Base-by-base conservation (phyloP, 768 basidiomycete species). In the Tylopilus plumbeoviolaceoides region DNA sequence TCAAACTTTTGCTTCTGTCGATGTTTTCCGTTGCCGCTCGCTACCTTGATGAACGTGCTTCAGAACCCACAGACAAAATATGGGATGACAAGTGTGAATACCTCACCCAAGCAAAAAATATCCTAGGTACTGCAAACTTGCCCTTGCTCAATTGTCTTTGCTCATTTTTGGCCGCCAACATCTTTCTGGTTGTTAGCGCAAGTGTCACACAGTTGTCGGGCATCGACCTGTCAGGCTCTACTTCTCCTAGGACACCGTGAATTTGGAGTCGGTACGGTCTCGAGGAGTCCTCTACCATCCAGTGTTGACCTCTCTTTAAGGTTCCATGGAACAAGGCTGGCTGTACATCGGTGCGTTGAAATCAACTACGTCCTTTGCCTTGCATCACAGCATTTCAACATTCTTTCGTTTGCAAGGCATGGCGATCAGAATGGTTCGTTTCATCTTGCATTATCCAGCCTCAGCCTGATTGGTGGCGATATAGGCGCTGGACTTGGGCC, bases 1-100 rank as follows among this genome's bases (percentile, higher is more conserved):
- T n/a, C 3, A 82, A 83, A 41, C 70, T 93, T 28, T 68, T 93
- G 9, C 76, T 95, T 14, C 72, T 93, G 23, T 79, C 88, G 2
- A 91, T 95, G 69, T 91, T 92, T 63, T 78, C 92, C 9, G 78
- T 91, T 47, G 82, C 91, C 38, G 86, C 89, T 11, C 81, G 91
- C 11, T 93, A 87, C 58, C 73, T 80, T 17, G 77, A 78, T 15
- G 76, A 78, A 51, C 50, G 53, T 44, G 63, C 74, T 57, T 74
- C 78, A 59, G 74, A 77, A 33, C 62, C 72, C 7, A 69, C 70
- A 47, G 80, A 78, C n/a, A 78, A 78, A 55, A 81, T 86, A 76
- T 89, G 84, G 80, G 82, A 85, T 57, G 83, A 80, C 7, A 85
- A 87, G 1, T 79, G 79, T 52, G 71, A 78, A 44, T 89, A 86